A percentile compares a stretch with the other conserved stretches of the same genome.
These are phyloP conservation scores for Solanum bukasovii DNA, from an alignment of 257 asterid genomes.

Conservation along the genomic window DNA sequence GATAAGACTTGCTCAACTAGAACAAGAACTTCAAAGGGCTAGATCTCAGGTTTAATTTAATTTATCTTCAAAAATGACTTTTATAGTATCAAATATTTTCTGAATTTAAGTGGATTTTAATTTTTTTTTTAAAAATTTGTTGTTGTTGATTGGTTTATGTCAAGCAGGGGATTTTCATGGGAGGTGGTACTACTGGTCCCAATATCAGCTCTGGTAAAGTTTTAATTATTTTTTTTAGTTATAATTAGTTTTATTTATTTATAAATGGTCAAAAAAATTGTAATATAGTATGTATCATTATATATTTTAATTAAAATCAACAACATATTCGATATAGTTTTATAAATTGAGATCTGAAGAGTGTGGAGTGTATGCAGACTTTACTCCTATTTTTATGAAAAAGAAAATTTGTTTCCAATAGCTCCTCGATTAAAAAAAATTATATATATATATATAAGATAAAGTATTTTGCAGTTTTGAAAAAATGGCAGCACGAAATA, in stretches of 20 bases:
- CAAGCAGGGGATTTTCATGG: conserved; percentile 70
- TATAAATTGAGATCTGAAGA: too few species aligned
- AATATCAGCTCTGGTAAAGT: conserved; percentile 72
- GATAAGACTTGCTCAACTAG: conserved; percentile 81
- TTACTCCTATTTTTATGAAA: too few species aligned
- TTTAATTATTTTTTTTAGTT: too few species aligned
- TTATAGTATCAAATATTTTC: background rate
- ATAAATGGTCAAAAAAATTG: background rate
- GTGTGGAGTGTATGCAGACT: too few species aligned
- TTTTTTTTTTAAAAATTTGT: too few species aligned
- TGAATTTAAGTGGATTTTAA: background rate
- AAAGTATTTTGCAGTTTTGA: conserved; percentile 11
- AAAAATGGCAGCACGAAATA: conserved; percentile 9
- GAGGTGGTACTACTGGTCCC: conserved; percentile 63
- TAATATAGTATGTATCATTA: background rate
- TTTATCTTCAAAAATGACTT: background rate
- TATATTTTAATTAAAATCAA: too few species aligned
- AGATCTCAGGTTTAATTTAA: conserved; percentile 67
- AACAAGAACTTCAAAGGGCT: conserved; percentile 88
- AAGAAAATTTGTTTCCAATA: too few species aligned
- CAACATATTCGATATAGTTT: too few species aligned
- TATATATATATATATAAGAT: too few species aligned
- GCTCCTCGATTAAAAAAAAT: too few species aligned
- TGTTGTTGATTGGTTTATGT: conserved; percentile 1
- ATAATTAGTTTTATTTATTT: too few species aligned